phyloP scores from a whole-genome alignment of 2,329 filamentous ascomycete genomes.

The Sphaerulina vaccinii region DNA sequence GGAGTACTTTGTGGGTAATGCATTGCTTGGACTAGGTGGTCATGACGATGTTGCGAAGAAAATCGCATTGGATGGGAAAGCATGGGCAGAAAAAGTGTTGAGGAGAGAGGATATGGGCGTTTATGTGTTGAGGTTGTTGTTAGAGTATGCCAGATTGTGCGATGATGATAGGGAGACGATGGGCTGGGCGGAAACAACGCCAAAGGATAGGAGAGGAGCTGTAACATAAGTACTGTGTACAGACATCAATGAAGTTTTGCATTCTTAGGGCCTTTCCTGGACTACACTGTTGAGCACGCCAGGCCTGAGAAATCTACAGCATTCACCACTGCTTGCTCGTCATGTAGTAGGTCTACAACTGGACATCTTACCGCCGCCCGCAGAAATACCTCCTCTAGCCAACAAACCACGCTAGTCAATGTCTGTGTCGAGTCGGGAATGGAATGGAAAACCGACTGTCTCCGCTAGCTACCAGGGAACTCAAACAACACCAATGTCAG shows the following conservation, averaged over 20 bases:
- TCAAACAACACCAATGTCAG: too few relatives aligned
- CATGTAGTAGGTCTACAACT: not conserved
- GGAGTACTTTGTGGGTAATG: constrained; percentile 57
- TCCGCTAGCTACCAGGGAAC: too few relatives aligned
- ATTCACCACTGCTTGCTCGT: not conserved
- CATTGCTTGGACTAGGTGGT: constrained; percentile 31
- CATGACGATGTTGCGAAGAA: constrained; percentile 59
- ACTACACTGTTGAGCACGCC: not conserved
- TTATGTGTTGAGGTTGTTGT: constrained; percentile 69
- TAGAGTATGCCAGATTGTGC: constrained; percentile 47
- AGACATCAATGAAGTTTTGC: not conserved
- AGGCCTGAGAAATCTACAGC: not conserved
- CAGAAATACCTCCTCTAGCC: not conserved
- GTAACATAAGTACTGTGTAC: constrained; percentile 3
- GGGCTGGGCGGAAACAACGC: constrained; percentile 38
- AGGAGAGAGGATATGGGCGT: constrained; percentile 74
- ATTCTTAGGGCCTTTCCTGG: not conserved
- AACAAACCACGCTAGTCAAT: too few relatives aligned
- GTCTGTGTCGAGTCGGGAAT: too few relatives aligned
- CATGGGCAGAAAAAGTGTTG: constrained; percentile 66
- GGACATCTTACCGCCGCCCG: not conserved
- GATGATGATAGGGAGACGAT: constrained; percentile 43
- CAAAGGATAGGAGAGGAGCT: not conserved
- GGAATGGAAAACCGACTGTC: too few relatives aligned
- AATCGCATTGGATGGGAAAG: constrained; percentile 65